phyloP scores from a whole-genome alignment of 2,329 filamentous ascomycete genomes.

The Trichoderma breve region DNA sequence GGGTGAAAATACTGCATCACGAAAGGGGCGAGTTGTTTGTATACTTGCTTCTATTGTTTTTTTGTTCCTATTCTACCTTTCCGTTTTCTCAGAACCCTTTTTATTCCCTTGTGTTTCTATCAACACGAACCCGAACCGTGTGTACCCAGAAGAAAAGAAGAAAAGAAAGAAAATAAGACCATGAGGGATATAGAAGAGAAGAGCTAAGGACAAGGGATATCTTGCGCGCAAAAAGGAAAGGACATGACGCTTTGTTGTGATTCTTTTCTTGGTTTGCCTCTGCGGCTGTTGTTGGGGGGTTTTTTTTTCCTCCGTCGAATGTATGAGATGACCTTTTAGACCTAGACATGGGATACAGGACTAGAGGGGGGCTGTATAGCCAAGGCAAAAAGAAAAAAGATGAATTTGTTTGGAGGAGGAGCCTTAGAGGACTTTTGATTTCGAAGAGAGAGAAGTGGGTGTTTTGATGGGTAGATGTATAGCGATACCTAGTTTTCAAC shows the following conservation, averaged over 20 bases:
- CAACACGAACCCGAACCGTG: background rate
- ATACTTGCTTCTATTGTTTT: constrained; percentile 18
- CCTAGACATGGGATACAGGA: constrained; percentile 12
- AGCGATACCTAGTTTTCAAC: constrained; percentile 13
- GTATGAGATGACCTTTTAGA: constrained; percentile 17
- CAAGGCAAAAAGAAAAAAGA: background rate
- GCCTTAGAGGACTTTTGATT: background rate
- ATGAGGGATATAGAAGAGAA: constrained; percentile 4
- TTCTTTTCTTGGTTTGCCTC: background rate
- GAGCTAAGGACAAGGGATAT: constrained; percentile 1
- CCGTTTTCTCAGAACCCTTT: background rate
- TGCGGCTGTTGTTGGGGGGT: background rate
- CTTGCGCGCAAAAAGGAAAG: background rate
- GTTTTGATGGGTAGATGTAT: background rate
- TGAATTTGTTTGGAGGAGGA: background rate
- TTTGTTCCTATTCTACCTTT: background rate
- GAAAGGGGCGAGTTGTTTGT: constrained; percentile 18
- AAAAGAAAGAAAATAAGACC: background rate
- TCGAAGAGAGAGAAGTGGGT: background rate
- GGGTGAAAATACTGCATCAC: constrained; percentile 14
- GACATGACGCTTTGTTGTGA: background rate
- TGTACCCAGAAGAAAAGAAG: background rate
- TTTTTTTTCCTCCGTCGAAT: background rate
- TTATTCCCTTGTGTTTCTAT: constrained; percentile 10
- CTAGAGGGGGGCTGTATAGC: constrained; percentile 13